These are phyloP conservation scores for Cladophialophora carrionii DNA, from an alignment of 2,329 filamentous ascomycete species.

Conservation along the genomic window DNA sequence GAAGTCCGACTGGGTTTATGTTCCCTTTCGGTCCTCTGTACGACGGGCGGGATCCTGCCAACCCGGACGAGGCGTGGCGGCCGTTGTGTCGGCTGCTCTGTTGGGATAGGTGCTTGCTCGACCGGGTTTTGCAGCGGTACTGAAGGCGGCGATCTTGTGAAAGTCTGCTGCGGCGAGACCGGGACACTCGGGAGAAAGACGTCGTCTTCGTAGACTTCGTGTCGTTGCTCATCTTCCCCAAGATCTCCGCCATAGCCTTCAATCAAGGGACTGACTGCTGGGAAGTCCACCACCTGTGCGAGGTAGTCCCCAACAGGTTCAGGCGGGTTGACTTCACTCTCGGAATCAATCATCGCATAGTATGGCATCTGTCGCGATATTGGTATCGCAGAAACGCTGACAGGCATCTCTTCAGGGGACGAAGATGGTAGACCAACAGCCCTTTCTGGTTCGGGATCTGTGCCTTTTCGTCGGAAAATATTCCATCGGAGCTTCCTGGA, in stretches of 20 bases:
- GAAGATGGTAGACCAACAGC: conserved; percentile 37
- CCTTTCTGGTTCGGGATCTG: conserved; percentile 18
- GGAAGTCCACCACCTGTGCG: conserved; percentile 46
- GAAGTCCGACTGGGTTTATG: conserved; percentile 73
- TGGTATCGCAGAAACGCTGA: conserved; percentile 46
- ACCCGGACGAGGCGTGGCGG: conserved; percentile 61
- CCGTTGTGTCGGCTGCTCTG: conserved; percentile 22
- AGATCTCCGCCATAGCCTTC: conserved; percentile 34
- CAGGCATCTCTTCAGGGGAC: conserved; percentile 44
- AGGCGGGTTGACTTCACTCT: conserved; percentile 45
- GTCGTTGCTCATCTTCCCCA: conserved; percentile 35
- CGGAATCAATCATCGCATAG: conserved; percentile 60
- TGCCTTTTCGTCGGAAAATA: conserved; percentile 57
- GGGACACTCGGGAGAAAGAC: conserved; percentile 22
- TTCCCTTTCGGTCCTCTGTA: conserved; percentile 66
- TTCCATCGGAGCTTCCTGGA: conserved; percentile 54
- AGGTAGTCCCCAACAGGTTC: conserved; percentile 52
- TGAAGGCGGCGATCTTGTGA: conserved; percentile 20
- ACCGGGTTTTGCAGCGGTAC: conserved; percentile 22
- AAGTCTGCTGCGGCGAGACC: conserved; percentile 21
- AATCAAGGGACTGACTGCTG: conserved; percentile 24
- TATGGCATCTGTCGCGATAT: conserved; percentile 56
- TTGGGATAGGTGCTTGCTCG: conserved; percentile 11
- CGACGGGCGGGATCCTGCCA: conserved; percentile 81
- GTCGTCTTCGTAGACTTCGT: conserved; percentile 12